A percentile compares a stretch with the other conserved stretches of the same genome.
These are phyloP conservation scores for Boehmeria nivea DNA, from an alignment of 306 rosid genomes.

Conservation along the genomic window DNA sequence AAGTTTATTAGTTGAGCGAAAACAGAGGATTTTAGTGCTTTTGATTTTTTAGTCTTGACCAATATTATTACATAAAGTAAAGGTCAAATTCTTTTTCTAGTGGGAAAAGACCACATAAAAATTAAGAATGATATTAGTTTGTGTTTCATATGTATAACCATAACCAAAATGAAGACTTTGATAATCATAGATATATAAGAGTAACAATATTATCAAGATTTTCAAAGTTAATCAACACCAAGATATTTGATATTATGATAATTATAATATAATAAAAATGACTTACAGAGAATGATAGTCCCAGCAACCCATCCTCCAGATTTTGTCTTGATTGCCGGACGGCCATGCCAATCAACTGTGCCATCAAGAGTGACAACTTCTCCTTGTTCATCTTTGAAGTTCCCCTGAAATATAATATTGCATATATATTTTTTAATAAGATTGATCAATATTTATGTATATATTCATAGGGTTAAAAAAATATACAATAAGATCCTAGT, in stretches of 20 bases:
- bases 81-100: too few species aligned
- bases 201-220: too few species aligned
- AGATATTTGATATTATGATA: too few species aligned
- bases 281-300: conserved; percentile 80
- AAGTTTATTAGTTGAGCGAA: too few species aligned
- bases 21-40: too few species aligned
- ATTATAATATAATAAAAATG: background rate
- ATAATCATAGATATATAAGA: background rate
- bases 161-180: too few species aligned
- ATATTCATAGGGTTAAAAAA: background rate
- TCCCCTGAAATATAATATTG: conserved; percentile 34
- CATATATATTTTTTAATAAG: background rate
- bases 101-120: too few species aligned
- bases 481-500: background rate
- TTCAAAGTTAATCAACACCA: too few species aligned
- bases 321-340: conserved; percentile 72
- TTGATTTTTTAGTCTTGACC: too few species aligned
- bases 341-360: conserved; percentile 68
- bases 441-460: background rate
- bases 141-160: too few species aligned
- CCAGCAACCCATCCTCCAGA: conserved; percentile 94
- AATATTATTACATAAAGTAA: too few species aligned
- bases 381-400: conserved; percentile 49
- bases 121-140: too few species aligned
- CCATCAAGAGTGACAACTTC: conserved; percentile 79